Percentiles rank a stretch among this genome's conserved stretches.
phyloP scores from a whole-genome alignment of 768 basidiomycete species.

The Rickenella mellea region DNA sequence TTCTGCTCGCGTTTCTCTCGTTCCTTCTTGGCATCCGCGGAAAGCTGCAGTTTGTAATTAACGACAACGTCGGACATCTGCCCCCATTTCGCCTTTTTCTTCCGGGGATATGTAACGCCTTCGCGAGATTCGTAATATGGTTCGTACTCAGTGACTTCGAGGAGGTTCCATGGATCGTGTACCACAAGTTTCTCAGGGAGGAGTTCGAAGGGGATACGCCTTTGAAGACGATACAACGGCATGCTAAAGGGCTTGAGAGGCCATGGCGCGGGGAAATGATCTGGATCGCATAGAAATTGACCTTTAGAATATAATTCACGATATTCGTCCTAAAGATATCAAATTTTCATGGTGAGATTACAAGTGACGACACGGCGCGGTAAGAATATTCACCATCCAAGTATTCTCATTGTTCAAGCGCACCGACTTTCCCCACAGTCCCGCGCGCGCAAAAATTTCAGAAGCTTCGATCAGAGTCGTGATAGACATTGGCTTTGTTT shows the following conservation, averaged over 20 bases:
- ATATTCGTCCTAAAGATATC: no score
- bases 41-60: conserved; percentile 19
- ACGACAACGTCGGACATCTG: conserved; percentile 21
- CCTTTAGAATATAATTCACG: neutral
- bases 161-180: conserved; percentile 32
- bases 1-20: conserved; percentile 8
- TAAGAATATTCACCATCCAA: no score
- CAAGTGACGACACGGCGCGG: neutral
- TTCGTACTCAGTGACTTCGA: conserved; percentile 11
- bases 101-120: neutral
- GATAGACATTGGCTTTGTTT: conserved; percentile 22
- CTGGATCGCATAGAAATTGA: conserved; percentile 17
- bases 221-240: conserved; percentile 18
- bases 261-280: conserved; percentile 31
- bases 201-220: conserved; percentile 22
- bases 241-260: conserved; percentile 24
- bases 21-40: conserved; percentile 1
- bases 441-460: neutral
- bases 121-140: neutral
- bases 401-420: no score
- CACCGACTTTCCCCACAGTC: neutral
- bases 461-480: neutral
- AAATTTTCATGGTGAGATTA: neutral
- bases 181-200: conserved; percentile 32
- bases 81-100: conserved; percentile 15